Conservation (phyloP, 2,329 filamentous ascomycete species). For the Paradendryphiella salina region DNA sequence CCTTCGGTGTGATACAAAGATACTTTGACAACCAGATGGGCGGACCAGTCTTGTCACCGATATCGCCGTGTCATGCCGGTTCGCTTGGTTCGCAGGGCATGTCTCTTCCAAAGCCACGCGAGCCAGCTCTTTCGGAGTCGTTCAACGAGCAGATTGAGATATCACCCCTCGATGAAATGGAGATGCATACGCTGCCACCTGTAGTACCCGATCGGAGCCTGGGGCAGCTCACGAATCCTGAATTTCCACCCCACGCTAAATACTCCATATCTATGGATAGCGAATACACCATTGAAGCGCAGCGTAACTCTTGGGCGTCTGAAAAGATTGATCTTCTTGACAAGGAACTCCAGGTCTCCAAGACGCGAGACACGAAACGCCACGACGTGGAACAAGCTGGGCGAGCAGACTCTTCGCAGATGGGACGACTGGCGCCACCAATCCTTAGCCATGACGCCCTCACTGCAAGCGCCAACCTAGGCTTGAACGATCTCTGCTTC, state of each 20-base stretch:
- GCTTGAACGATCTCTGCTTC: slow-evolving; percentile 37
- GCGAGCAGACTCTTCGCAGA: slow-evolving; percentile 22
- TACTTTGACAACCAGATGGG: slow-evolving; percentile 36
- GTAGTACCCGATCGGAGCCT: slow-evolving; percentile 32
- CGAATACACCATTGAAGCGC: slow-evolving; percentile 29
- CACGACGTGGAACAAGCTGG: slow-evolving; percentile 19
- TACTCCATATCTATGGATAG: slow-evolving; percentile 21
- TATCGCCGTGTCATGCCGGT: slow-evolving; percentile 10
- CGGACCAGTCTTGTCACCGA: slow-evolving; percentile 16
- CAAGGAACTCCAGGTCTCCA: slow-evolving; percentile 14
- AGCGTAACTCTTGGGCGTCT: slow-evolving; percentile 31
- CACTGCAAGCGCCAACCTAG: slow-evolving; percentile 30
- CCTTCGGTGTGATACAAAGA: slow-evolving; percentile 36
- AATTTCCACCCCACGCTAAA: slow-evolving; percentile 18
- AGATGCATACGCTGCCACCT: slow-evolving; percentile 22
- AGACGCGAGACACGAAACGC: slow-evolving; percentile 13
- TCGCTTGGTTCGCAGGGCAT: slow-evolving; percentile 19
- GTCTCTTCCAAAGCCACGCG: slow-evolving; percentile 18
- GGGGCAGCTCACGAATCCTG: slow-evolving; percentile 27
- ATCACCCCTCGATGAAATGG: slow-evolving; percentile 23
- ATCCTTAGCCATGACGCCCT: slow-evolving; percentile 41
- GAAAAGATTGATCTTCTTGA: slow-evolving; percentile 16
- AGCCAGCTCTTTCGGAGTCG: slow-evolving; percentile 3
- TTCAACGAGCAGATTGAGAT: slow-evolving; percentile 17
- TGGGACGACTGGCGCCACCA: slow-evolving; percentile 37